phyloP scores from a whole-genome alignment of 306 rosid species.

The Castanospermum australe region DNA sequence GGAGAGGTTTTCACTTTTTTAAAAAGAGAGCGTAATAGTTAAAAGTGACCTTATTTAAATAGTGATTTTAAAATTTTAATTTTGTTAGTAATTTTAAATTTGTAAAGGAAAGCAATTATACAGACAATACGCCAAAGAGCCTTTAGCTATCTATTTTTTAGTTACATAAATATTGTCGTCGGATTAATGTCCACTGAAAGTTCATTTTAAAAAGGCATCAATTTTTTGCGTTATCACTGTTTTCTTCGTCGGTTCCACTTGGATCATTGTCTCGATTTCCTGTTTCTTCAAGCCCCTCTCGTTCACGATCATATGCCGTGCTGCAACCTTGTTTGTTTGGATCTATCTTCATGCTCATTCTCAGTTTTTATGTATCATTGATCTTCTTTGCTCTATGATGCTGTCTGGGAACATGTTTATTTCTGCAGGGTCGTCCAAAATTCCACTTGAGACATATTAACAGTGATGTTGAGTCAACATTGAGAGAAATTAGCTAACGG shows the following conservation, averaged over 20 bases:
- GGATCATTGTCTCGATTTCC: constrained; percentile 7
- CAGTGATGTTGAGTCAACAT: too few species aligned
- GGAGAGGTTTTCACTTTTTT: too few species aligned
- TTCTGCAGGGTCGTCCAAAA: too few species aligned
- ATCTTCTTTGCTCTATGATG: background rate
- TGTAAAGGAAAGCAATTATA: background rate
- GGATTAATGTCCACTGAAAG: constrained; percentile 36
- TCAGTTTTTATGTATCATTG: background rate
- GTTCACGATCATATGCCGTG: constrained; percentile 7
- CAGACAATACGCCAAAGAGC: constrained; percentile 25
- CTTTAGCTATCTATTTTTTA: constrained; percentile 22
- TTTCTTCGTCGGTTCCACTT: constrained; percentile 34
- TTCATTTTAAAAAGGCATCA: constrained; percentile 21
- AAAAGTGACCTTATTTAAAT: too few species aligned
- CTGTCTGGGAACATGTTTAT: too few species aligned
- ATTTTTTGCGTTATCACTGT: constrained; percentile 31
- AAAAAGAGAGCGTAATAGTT: too few species aligned
- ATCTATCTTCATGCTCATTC: background rate
- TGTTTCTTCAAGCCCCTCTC: constrained; percentile 16
- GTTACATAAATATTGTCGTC: constrained; percentile 43
- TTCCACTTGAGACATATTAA: too few species aligned
- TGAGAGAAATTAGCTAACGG: too few species aligned
- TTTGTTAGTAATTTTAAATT: too few species aligned
- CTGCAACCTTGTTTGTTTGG: background rate
- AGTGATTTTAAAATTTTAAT: too few species aligned